These are phyloP conservation scores for Puccinellia tenuiflora DNA, from an alignment of 176 grass and related monocot species.

Conservation along the genomic window DNA sequence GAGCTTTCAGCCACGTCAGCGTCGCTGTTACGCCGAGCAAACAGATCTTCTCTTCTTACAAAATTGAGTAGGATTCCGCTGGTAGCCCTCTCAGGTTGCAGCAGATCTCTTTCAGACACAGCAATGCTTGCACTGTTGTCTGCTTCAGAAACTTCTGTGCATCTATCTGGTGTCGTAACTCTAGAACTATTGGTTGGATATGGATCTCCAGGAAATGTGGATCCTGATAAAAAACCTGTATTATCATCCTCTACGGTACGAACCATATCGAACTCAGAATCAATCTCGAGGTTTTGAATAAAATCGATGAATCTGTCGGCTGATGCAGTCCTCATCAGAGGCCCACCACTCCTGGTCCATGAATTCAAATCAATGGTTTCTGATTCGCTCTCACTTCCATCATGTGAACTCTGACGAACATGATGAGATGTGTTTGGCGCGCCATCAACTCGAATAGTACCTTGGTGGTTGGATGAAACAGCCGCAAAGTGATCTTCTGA, in stretches of 20 bases:
- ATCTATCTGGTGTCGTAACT: constrained; percentile 14
- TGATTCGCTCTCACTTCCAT: constrained; percentile 86
- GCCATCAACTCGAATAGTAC: background rate
- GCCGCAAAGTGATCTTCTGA: constrained; percentile 52
- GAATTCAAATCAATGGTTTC: constrained; percentile 82
- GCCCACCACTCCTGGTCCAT: constrained; percentile 90
- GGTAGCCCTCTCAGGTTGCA: constrained; percentile 57
- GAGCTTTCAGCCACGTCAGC: background rate
- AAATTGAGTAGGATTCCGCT: constrained; percentile 77
- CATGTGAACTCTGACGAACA: constrained; percentile 25
- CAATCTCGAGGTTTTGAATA: constrained; percentile 74
- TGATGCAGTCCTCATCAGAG: constrained; percentile 87
- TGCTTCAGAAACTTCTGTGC: constrained; percentile 14
- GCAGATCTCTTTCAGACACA: constrained; percentile 64
- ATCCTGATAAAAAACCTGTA: constrained; percentile 16
- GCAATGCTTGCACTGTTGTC: constrained; percentile 23
- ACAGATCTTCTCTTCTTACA: constrained; percentile 45
- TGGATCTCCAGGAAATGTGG: background rate
- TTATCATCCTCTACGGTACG: constrained; percentile 26
- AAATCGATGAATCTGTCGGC: constrained; percentile 70
- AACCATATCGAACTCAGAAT: constrained; percentile 39
- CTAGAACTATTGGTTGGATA: constrained; percentile 1
- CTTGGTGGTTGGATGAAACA: constrained; percentile 35
- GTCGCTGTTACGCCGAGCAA: constrained; percentile 23
- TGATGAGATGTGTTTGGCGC: constrained; percentile 4